Conservation (phyloP, 768 basidiomycete genomes). For the Termitomyces sp. region DNA sequence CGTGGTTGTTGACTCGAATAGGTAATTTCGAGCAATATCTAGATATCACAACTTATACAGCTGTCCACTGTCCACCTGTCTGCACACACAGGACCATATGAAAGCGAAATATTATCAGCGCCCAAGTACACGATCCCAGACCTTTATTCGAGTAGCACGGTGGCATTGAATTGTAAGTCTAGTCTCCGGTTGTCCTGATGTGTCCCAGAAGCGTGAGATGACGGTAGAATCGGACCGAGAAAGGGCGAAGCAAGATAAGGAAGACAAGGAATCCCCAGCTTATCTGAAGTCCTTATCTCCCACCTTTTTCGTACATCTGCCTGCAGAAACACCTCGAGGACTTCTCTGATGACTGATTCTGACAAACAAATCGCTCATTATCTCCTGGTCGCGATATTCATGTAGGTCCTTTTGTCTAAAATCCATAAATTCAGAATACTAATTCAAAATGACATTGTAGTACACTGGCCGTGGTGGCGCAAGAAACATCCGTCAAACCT, state of each 20-base stretch:
- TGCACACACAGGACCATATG: no score
- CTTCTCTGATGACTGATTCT: background rate
- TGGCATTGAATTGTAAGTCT: no score
- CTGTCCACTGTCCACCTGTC: no score
- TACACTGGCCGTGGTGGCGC: conserved; percentile 64
- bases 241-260: conserved; percentile 2
- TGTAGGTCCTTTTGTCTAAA: conserved; percentile 32
- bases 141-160: no score
- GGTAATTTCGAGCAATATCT: no score
- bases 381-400: conserved; percentile 58
- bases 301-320: background rate
- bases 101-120: no score
- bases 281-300: conserved; percentile 3
- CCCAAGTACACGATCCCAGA: no score
- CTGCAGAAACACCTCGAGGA: background rate
- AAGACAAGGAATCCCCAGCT: background rate
- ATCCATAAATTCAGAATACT: no score
- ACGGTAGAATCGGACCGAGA: background rate
- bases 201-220: background rate
- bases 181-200: background rate
- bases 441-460: conserved; percentile 17
- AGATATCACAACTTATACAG: no score
- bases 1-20: no score
- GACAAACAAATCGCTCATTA: conserved; percentile 38
- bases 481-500: conserved; percentile 59